phyloP scores from a whole-genome alignment of 83 land plant species.

The Isoetes engelmannii region DNA sequence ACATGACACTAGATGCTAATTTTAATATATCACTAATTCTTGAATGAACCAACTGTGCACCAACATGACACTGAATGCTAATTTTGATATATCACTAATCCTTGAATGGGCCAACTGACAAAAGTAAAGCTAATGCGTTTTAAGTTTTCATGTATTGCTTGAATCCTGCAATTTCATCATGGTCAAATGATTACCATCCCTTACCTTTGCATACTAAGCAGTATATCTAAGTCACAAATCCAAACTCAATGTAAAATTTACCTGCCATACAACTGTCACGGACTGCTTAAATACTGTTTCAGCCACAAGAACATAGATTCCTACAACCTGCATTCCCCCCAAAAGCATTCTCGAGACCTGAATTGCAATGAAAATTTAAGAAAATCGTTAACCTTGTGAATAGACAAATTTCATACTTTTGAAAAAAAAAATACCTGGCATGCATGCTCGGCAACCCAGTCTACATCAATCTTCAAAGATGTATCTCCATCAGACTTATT shows the following conservation, averaged over 20 bases:
- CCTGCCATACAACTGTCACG: conserved; percentile 22
- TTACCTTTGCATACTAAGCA: not conserved
- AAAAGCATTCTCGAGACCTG: conserved; percentile 31
- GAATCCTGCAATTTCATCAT: no score
- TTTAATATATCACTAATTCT: no score
- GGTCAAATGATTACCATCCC: not conserved
- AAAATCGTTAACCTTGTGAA: not conserved
- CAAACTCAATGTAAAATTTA: not conserved
- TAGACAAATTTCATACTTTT: not conserved
- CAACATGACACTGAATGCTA: no score
- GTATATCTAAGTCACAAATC: not conserved
- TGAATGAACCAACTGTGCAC: no score
- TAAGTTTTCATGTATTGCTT: no score
- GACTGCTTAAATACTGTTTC: conserved; percentile 21
- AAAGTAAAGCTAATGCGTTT: no score
- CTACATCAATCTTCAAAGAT: conserved; percentile 10
- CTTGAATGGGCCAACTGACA: no score
- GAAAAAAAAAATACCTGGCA: conserved; percentile 15
- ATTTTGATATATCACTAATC: no score
- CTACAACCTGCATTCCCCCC: conserved; percentile 32
- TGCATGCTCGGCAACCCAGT: conserved; percentile 33
- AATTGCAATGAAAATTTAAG: not conserved
- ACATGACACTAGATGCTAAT: no score
- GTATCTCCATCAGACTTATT: conserved; percentile 14
- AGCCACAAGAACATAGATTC: conserved; percentile 16